These are phyloP conservation scores for Staphylotrichum longicolle DNA, from an alignment of 495 filamentous ascomycete genomes.

Conservation along the genomic window DNA sequence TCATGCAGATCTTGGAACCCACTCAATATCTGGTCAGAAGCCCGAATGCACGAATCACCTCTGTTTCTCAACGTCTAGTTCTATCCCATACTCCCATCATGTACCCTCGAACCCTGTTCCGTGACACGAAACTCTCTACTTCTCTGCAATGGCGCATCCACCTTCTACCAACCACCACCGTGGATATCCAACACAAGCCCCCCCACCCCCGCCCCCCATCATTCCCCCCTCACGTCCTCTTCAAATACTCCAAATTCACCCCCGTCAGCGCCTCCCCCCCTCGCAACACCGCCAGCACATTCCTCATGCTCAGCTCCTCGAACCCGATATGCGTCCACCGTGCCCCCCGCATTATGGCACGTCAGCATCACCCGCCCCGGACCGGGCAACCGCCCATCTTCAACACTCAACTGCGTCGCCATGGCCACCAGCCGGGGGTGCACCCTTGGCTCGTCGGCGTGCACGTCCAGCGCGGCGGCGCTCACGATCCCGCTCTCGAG, in stretches of 20 bases:
- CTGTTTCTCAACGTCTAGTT: too few relatives aligned
- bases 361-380: constrained; percentile 55
- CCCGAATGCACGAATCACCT: too few relatives aligned
- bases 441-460: constrained; percentile 57
- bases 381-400: constrained; percentile 22
- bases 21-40: too few relatives aligned
- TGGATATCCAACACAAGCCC: neutral
- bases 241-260: constrained; percentile 59
- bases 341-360: constrained; percentile 70
- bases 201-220: neutral
- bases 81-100: too few relatives aligned
- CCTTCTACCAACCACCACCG: neutral
- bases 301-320: constrained; percentile 70
- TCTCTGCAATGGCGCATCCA: too few relatives aligned
- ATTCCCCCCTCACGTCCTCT: neutral
- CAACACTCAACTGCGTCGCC: constrained; percentile 23
- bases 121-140: too few relatives aligned
- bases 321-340: constrained; percentile 69
- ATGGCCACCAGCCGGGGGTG: constrained; percentile 49
- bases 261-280: constrained; percentile 59
- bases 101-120: too few relatives aligned
- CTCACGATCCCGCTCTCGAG: constrained; percentile 54
- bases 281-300: constrained; percentile 60
- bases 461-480: constrained; percentile 66
- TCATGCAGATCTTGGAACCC: too few relatives aligned